Conservation (phyloP, 768 basidiomycete genomes). For the Leccinum disarticulatum region DNA sequence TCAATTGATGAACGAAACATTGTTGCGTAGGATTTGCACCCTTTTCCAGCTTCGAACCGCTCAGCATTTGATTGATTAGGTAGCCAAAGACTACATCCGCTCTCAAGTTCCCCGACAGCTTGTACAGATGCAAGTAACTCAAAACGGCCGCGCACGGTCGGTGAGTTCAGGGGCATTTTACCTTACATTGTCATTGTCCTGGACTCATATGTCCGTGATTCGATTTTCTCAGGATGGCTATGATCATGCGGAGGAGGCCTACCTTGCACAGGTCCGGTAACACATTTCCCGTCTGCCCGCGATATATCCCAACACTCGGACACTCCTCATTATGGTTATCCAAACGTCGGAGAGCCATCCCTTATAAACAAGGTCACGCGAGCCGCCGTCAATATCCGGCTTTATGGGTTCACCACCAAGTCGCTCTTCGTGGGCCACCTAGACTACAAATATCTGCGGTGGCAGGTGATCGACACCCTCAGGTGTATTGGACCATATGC, state of each 20-base stretch:
- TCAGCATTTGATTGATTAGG: slow-evolving; percentile 93
- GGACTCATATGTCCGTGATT: slow-evolving; percentile 1
- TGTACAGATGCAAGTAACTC: slow-evolving; percentile 98
- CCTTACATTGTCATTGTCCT: neutral
- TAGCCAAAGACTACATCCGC: slow-evolving; percentile 97
- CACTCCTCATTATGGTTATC: slow-evolving; percentile 98
- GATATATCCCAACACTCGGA: slow-evolving; percentile 97
- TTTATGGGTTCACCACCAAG: slow-evolving; percentile 99
- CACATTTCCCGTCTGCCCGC: slow-evolving; percentile 98
- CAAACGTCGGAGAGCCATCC: slow-evolving; percentile 98
- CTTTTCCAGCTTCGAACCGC: slow-evolving; percentile 96
- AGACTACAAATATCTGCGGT: too few relatives aligned
- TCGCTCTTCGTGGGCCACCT: too few relatives aligned
- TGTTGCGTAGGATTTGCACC: slow-evolving; percentile 75
- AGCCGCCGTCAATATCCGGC: slow-evolving; percentile 98
- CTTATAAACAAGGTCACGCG: slow-evolving; percentile 99
- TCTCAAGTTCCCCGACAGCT: slow-evolving; percentile 97
- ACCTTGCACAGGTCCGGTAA: slow-evolving; percentile 98
- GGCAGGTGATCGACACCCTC: too few relatives aligned
- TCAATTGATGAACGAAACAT: slow-evolving; percentile 4
- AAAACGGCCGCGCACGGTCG: slow-evolving; percentile 97
- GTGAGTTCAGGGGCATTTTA: slow-evolving; percentile 42
- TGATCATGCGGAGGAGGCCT: slow-evolving; percentile 98
- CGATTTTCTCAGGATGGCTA: slow-evolving; percentile 76
- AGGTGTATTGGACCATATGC: too few relatives aligned